phyloP scores from a whole-genome alignment of 192 early-diverging fungal genomes.

The Coemansia sp. region DNA sequence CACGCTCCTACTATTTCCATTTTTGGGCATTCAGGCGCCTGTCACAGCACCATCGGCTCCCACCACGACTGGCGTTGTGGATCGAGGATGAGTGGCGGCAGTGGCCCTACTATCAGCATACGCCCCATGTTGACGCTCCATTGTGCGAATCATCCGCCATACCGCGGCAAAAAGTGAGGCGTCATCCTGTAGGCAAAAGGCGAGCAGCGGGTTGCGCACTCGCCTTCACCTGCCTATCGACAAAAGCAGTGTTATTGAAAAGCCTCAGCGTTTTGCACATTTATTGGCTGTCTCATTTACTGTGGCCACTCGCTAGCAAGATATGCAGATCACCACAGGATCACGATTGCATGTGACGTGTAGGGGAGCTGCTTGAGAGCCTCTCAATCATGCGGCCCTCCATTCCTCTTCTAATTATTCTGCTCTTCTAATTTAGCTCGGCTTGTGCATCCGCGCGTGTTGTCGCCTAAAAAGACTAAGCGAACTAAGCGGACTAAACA shows the following conservation, averaged over 20 bases:
- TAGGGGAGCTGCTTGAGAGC: no score
- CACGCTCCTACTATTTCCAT: neutral
- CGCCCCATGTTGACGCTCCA: neutral
- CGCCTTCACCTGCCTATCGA: neutral
- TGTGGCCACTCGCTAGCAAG: no score
- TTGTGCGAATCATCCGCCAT: neutral
- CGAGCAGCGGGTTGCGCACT: neutral
- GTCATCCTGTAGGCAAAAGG: neutral
- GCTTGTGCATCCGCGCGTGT: neutral
- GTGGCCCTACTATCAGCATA: conserved; percentile 3
- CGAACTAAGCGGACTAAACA: no score
- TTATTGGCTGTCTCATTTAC: neutral
- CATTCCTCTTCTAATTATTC: no score
- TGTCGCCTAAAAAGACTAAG: neutral
- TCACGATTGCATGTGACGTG: no score
- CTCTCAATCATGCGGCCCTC: no score
- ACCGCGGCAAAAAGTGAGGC: neutral
- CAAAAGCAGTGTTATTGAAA: no score
- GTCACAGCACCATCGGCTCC: neutral
- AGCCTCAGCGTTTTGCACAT: neutral
- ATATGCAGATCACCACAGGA: no score
- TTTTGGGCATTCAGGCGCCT: neutral
- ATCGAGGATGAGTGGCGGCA: conserved; percentile 7
- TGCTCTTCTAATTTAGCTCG: neutral
- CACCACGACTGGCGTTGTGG: neutral